Base-by-base conservation (phyloP, 768 basidiomycete species). In the Guyanaporus albipodus region DNA sequence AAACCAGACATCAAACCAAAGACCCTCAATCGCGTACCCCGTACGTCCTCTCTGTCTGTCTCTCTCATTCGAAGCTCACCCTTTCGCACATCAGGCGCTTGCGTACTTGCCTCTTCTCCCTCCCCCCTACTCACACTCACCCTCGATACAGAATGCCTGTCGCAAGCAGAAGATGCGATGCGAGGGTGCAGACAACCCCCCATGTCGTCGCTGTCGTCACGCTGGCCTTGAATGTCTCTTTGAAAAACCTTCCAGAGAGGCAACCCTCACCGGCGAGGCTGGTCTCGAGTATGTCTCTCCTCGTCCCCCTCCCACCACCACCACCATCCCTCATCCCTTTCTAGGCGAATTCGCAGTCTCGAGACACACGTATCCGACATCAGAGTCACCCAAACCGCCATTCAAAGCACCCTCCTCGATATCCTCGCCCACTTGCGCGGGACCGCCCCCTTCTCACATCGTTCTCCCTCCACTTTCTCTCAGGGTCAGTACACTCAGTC, bases 161-260 rank as follows among this genome's bases (percentile, higher is more conserved):
- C 76, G 93, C 57, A 89, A 91, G 61, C 92, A 94, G 74, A 96
- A 96, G 72, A 96, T 96, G 94, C 77, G 92, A 57, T 97, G 93
- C 63, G 91, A 94, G 66, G 92, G 91, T 2, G 94, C 92, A 14
- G 94, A 96, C 64, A 92, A 90, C 59, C 93, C 94, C 21, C 94
- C 94, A n/a, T 97, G 94, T 69, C 84, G 87, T 59, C 82, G 94
- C 35, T 97, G 94, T 69, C 78, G 89, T 26, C 87, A 91, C 58
- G 85, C 87, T 17, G 88, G 90, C 3, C 74, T 96, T 11, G 89
- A 93, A 33, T 97, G 94, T 70, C 75, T 96, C 27, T 95, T 97
- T 63, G 94, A 97, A 67, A 96, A 96, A 58, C 94, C 94, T 3
- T 84, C 82, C 11, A 77, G 84, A 56, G 91, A 93, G 63, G 86